Base-by-base conservation (phyloP, 2,329 filamentous ascomycete genomes). In the Ophiostoma himal-ulmi region DNA sequence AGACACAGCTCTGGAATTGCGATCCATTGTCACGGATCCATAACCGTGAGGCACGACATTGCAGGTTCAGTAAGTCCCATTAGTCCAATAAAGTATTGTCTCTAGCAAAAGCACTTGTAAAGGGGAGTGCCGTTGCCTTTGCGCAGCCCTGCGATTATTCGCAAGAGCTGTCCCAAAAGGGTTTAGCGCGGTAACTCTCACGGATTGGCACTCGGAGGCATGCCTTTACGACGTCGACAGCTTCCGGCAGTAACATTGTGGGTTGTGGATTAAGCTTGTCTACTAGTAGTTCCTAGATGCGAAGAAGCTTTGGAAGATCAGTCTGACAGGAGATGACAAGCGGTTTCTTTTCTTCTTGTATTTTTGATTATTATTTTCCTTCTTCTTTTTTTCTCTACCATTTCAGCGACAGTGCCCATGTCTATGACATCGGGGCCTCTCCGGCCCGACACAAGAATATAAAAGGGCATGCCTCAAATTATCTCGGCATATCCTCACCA, bases 121-220 rank as follows among this genome's bases (percentile, higher is more conserved):
- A 48, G 17, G 44, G 44, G 26, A 54, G n/a, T 57, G n/a, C 11
- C n/a, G 52, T 26, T 57, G 22, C 52, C 52, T 57, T 26, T 57
- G 52, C 52, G 52, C 52, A 57, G 52, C 13, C 30, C 34, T 60
- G 70, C 71, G 71, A 69, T 10, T 54, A 64, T 69, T 72, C 69
- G 48, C 57, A 62, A 62, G 57, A 62, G 36, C 57, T 62, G 57
- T 41, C 71, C 71, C 26, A 36, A 69, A 69, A 17, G 2, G 60
- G 71, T 52, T 52, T 72, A 71, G 71, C 26, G 69, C 22, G 8
- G 1, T 17, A 20, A 4, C 17, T 48, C 44, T 20, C 44, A 48
- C 44, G 5, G 30, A 48, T 17, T 17, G 44, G 44, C 44, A 57
- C 52, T 57, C 22, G 10, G 10, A 57, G 52, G 13, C 22, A 57